phyloP scores from a whole-genome alignment of 1,284 basidiomycete species.

The Hemileia vastatrix region DNA sequence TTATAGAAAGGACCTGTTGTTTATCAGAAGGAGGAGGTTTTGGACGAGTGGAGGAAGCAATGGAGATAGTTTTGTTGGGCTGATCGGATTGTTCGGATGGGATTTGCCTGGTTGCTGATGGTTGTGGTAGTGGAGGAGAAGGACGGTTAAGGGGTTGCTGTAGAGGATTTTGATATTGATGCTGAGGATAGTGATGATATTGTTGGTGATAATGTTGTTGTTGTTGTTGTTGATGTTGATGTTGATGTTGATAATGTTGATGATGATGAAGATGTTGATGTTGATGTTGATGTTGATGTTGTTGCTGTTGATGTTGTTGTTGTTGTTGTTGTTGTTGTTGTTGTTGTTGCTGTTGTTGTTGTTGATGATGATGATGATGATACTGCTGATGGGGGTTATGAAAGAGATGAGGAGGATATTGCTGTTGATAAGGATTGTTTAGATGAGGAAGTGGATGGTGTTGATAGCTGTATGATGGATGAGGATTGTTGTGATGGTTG shows the following conservation, averaged over 20 bases:
- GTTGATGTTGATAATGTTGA: background rate
- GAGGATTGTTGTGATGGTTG: constrained; percentile 1
- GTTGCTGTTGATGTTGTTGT: constrained; percentile 9
- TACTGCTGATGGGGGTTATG: too few species aligned
- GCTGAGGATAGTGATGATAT: constrained; percentile 4
- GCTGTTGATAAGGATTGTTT: constrained; percentile 10
- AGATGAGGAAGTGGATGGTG: constrained; percentile 4
- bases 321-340: constrained; percentile 9
- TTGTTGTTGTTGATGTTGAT: background rate
- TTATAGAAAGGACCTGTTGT: constrained; percentile 15
- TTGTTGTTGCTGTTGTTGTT: background rate
- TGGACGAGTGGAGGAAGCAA: constrained; percentile 15
- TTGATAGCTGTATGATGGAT: constrained; percentile 8
- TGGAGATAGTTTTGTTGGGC: constrained; percentile 8
- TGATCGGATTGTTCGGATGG: background rate
- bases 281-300: constrained; percentile 12
- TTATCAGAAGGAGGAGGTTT: constrained; percentile 14
- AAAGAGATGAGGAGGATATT: constrained; percentile 9
- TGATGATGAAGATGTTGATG: background rate
- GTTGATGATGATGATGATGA: constrained; percentile 13
- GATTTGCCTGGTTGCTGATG: constrained; percentile 1
- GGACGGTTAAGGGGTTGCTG: constrained; percentile 2
- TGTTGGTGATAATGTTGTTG: background rate
- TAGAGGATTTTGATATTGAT: constrained; percentile 1
- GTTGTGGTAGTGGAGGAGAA: background rate